Evolutionary conservation across 2,329 filamentous ascomycete species (phyloP), one percentile per base, ranked within the genome.

Genomic region (Epichloe elymi): DNA sequence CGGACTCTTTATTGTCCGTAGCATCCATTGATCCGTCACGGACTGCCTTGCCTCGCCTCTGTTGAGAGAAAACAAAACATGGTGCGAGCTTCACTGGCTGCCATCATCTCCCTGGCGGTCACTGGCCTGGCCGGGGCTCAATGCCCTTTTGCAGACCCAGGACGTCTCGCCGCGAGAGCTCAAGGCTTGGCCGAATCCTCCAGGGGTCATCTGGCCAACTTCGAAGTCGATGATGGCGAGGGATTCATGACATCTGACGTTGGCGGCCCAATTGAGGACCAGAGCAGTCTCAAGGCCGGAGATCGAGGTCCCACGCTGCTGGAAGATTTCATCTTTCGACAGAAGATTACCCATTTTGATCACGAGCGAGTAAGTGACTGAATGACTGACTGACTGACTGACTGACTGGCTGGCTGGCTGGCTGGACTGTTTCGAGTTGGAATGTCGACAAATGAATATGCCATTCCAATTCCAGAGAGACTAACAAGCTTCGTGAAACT

Each of bases 321-420:
- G 0, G 85, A 88, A 59, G 85, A 88, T 61, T 86, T 84, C 48
- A 80, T 84, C 55, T 82, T 85, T 61, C 75, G 83, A 35, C 82
- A 88, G 59, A 87, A 85, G 68, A 83, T 85, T 41, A 79, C 79
- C 46, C 78, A 76, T 50, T 86, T 86, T 58, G 82, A 86, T 52
- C 83, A 86, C 58, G 83, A 87, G 60, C 71, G 83, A 20, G 83
- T 84, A 65, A 60, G 69, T 60, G 6, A 30, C 11, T 42, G 6
- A 26, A 20, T 6, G 10, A 37, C 36, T n/a, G 36, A 30, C 6
- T 7, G 23, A 23, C 23, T 38, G 36, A 30, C 6, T 26, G 23
- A 23, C 23, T 23, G 23, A 23, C 23, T 23, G 2, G 0, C 4
- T 23, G 20, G 5, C 23, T 23, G 2, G 0, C 4, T 23, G 20